Base-by-base conservation (phyloP, 305 asterid genomes). In the Plantago coronopus region DNA sequence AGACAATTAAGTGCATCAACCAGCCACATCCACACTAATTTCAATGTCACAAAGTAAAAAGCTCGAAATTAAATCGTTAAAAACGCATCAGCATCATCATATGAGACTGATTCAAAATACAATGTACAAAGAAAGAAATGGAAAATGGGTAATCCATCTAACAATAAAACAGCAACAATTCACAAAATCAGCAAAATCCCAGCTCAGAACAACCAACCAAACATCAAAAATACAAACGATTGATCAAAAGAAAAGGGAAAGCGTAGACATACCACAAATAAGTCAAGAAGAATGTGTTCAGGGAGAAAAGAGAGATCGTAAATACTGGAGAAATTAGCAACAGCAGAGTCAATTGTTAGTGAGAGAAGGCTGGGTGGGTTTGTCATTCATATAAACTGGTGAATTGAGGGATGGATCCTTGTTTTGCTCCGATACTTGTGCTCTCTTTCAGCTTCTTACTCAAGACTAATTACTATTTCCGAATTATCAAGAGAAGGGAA, bases 231-330 rank as follows among this genome's bases (percentile, higher is more conserved):
- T 27, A 64, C 11, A 19, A 4, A 51, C 7, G 46, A 16, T 46
- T 7, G 46, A n/a, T 44, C 17, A 23, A n/a, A 9, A 17, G 25
- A 57, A 17, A 45, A 7, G 16, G 58, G 27, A 44, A 38, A 29
- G 3, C 16, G 29, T 20, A 46, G 7, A 29, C 74, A 50, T 69
- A 88, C 96, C 87, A 69, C 29, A 61, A 85, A 79, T 59, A 89
- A 89, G 37, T 89, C 95, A 14, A 76, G 68, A 47, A 89, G 91
- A 65, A 89, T 68, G 79, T 89, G 95, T 7, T 83, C 95, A 10
- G 95, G 95, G 57, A 89, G 63, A 62, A 81, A 89, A 53, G 95
- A 89, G 63, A 89, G 87, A 84, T 89, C 95, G 59, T 84, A 81
- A 42, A 81, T 75, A 63, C 54, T 56, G 19, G 87, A 71, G 67